Base-by-base conservation (phyloP, 2,329 filamentous ascomycete genomes). In the Penicillium sp. region DNA sequence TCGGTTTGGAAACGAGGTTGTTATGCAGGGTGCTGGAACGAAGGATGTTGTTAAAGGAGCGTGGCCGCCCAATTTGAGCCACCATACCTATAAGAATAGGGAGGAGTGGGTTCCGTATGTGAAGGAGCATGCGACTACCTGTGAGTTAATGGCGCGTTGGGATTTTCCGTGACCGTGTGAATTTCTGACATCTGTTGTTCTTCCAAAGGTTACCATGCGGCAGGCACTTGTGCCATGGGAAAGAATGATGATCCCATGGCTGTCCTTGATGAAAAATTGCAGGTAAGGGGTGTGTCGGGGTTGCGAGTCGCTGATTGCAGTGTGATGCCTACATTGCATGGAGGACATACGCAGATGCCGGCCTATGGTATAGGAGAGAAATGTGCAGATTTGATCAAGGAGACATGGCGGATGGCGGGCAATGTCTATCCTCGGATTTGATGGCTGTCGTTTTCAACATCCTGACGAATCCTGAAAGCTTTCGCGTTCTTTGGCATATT, bases 61-160 rank as follows among this genome's bases (percentile, higher is more conserved):
- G 10, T 87, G 84, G 83, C 84, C 84, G 0, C 61, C 70, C 13
- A 72, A 78, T 29, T 63, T 78, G 40, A 75, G 64, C 1, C 83
- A 86, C 58, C 81, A 85, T 66, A 68, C 66, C 45, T 77, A 78
- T 63, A 81, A 73, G 49, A 79, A 72, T 0, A 74, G 83, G 13
- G 81, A 84, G 61, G 76, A 86, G 38, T 86, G 84, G 84, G 72
- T 80, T 34, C 75, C 77, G 0, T 80, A 80, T 61, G 79, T 86
- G 6, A 80, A 77, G 62, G 70, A 85, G 30, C 76, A 84, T 64
- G 83, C 81, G n/a, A 84, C 81, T 2, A 85, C 83, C 23, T 84
- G 82, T 81, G 73, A 74, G 75, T 70, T 19, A 6, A 16, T n/a
- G 16, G 10, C 8, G 7, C n/a, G 7, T 18, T 9, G n/a, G 35